A percentile compares a stretch with the other conserved stretches of the same genome.
Conservation (phyloP, 176 grass and related monocot species). For the Musa acuminata region DNA sequence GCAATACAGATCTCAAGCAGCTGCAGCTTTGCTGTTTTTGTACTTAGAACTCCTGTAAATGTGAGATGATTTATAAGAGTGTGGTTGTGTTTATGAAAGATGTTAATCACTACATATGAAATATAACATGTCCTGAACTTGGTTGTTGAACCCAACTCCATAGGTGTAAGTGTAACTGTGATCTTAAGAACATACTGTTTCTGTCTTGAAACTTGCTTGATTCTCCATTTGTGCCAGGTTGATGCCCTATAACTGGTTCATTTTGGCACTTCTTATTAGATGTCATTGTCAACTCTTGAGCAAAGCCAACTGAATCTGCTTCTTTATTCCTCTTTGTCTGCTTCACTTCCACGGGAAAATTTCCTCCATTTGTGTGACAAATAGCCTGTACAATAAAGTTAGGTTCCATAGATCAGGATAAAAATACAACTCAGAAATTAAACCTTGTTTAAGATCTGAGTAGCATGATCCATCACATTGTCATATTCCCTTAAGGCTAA, state of each 20-base stretch:
- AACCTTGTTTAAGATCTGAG: neutral
- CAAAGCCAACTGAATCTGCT: neutral
- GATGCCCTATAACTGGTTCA: neutral
- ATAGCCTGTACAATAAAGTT: neutral
- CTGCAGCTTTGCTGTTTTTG: neutral
- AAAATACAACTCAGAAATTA: neutral
- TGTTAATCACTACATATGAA: neutral
- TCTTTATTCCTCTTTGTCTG: neutral
- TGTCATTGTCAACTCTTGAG: too few relatives aligned
- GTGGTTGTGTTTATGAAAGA: neutral
- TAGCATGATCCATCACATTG: neutral
- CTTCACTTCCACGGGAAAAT: neutral
- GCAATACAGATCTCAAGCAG: slow-evolving; percentile 16
- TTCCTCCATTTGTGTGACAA: neutral
- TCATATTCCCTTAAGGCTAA: too few relatives aligned
- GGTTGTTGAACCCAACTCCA: neutral
- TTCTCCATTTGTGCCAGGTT: neutral
- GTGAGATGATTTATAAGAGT: neutral
- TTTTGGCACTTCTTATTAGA: neutral
- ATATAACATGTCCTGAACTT: neutral
- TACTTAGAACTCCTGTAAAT: neutral
- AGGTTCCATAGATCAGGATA: neutral
- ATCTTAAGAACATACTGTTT: neutral
- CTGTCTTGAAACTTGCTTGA: neutral
- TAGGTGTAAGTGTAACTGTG: neutral